Conservation (phyloP, 345 rosid species). For the Eucalyptus microcorys region DNA sequence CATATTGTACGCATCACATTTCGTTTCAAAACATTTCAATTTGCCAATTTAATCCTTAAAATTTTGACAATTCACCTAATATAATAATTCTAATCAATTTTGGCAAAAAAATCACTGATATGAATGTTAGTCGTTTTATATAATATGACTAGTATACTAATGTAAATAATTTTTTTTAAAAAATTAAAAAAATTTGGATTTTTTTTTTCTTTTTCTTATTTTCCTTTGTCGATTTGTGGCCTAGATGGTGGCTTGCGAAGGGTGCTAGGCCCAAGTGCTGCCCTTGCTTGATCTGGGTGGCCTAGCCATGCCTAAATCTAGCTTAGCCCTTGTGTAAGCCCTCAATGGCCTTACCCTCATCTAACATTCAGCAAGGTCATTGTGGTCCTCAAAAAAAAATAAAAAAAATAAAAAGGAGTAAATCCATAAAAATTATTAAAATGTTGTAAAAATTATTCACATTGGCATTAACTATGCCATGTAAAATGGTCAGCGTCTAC, state of each 20-base stretch:
- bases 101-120: rapidly evolving
- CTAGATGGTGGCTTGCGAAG: not conserved
- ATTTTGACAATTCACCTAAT: not conserved
- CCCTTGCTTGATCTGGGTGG: not conserved
- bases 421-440: not conserved
- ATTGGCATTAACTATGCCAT: rapidly evolving
- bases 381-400: not conserved
- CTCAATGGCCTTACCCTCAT: not conserved
- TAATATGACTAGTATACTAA: rapidly evolving
- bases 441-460: not conserved
- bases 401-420: not conserved
- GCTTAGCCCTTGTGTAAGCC: not conserved
- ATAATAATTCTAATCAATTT: not conserved
- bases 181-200: not conserved
- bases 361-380: not conserved
- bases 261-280: not conserved
- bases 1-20: not conserved
- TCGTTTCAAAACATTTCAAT: not conserved
- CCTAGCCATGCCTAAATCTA: not conserved
- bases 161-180: not conserved
- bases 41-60: not conserved
- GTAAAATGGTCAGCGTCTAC: rapidly evolving
- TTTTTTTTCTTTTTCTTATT: not conserved
- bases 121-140: rapidly evolving
- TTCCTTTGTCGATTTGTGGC: not conserved